phyloP scores from a whole-genome alignment of 1,284 basidiomycete genomes.

The Ganoderma lucidum region DNA sequence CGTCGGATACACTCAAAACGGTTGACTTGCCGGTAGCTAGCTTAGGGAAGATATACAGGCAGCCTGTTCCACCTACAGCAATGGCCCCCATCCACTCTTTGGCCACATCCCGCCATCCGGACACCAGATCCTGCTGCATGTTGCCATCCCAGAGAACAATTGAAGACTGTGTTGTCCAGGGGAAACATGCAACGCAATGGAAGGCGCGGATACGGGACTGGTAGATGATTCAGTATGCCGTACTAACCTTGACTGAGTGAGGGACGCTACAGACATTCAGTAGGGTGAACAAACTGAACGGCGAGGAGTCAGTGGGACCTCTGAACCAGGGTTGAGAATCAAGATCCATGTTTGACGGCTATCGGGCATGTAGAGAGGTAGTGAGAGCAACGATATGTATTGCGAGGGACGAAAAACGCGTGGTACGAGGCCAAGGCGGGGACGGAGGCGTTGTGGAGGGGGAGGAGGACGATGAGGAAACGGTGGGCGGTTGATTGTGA shows the following conservation, averaged over 20 bases:
- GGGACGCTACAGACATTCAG: slow-evolving; percentile 39
- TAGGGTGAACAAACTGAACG: slow-evolving; percentile 47
- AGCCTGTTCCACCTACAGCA: slow-evolving; percentile 54
- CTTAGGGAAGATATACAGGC: slow-evolving; percentile 48
- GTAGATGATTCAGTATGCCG: slow-evolving; percentile 14
- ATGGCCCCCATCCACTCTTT: slow-evolving; percentile 56
- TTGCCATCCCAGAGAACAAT: slow-evolving; percentile 56
- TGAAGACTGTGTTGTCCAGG: slow-evolving; percentile 60
- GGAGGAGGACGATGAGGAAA: slow-evolving; percentile 23
- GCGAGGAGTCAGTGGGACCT: slow-evolving; percentile 32
- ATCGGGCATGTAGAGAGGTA: background rate
- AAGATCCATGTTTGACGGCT: slow-evolving; percentile 1
- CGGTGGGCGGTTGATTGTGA: slow-evolving; percentile 29
- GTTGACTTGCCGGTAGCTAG: slow-evolving; percentile 27
- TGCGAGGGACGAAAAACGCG: background rate
- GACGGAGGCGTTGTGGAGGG: slow-evolving; percentile 1
- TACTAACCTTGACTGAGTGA: background rate
- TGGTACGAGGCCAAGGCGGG: background rate
- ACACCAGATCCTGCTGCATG: slow-evolving; percentile 38
- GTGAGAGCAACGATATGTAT: background rate
- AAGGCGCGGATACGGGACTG: slow-evolving; percentile 27
- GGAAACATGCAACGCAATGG: slow-evolving; percentile 57
- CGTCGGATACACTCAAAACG: slow-evolving; percentile 26
- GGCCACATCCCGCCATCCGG: slow-evolving; percentile 56
- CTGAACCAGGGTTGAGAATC: slow-evolving; percentile 15